Conservation (phyloP, 2,329 filamentous ascomycete genomes). For the Arthrobotrys sphaeroides region DNA sequence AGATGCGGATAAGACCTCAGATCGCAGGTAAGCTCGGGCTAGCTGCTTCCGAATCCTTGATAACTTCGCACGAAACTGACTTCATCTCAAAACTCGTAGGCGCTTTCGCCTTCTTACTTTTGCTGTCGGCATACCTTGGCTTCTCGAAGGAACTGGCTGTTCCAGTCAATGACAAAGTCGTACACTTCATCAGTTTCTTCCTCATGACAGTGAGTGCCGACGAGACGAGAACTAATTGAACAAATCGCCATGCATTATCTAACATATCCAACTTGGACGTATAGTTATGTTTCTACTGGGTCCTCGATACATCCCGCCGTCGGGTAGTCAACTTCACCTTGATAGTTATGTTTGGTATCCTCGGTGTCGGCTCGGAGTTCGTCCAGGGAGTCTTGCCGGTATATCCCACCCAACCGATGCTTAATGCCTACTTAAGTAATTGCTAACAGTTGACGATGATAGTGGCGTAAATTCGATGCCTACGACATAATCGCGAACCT, state of each 20-base stretch:
- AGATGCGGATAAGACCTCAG: conserved; percentile 50
- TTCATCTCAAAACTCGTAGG: not conserved
- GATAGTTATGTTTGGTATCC: conserved; percentile 66
- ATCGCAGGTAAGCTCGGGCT: conserved; percentile 41
- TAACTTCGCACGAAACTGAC: not conserved
- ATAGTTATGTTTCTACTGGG: conserved; percentile 52
- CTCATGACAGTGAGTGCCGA: conserved; percentile 72
- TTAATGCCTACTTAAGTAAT: not conserved
- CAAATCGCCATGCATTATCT: not conserved
- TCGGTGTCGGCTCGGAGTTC: conserved; percentile 77
- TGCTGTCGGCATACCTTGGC: conserved; percentile 80
- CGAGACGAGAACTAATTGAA: not conserved
- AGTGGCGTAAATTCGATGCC: conserved; percentile 72
- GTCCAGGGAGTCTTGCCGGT: conserved; percentile 74
- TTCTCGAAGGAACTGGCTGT: conserved; percentile 69
- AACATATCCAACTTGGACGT: not conserved
- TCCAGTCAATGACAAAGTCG: conserved; percentile 84
- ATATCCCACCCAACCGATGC: not conserved
- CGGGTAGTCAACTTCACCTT: conserved; percentile 85
- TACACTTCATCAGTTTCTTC: conserved; percentile 91
- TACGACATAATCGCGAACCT: conserved; percentile 90
- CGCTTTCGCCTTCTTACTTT: conserved; percentile 66
- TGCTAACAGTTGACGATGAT: conserved; percentile 57
- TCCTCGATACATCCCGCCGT: conserved; percentile 87
- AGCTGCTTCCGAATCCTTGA: not conserved